These are phyloP conservation scores for Populus euphratica DNA, from an alignment of 345 rosid species.

Conservation along the genomic window DNA sequence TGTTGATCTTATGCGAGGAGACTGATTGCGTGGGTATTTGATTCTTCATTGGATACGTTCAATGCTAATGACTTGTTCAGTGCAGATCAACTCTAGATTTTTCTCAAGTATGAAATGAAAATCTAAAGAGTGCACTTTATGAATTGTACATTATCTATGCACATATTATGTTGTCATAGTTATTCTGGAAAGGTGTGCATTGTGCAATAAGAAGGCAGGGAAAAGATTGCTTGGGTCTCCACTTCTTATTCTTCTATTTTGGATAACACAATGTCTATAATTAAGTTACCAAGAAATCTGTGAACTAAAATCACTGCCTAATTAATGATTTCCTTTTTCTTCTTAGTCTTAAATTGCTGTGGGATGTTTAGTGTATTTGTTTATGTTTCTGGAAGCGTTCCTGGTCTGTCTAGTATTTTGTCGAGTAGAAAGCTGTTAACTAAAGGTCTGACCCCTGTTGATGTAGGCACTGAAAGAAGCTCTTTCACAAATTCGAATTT, in stretches of 20 bases:
- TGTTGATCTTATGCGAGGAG: not conserved
- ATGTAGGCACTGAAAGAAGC: conserved; percentile 76
- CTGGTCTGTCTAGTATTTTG: not conserved
- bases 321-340: not conserved
- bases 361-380: not conserved
- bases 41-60: not conserved
- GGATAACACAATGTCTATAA: not conserved
- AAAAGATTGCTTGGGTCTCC: not conserved
- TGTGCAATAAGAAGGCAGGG: not conserved
- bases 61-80: not conserved
- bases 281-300: not conserved
- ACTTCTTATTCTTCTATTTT: not conserved
- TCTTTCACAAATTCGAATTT: conserved; percentile 62
- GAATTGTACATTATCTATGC: not conserved
- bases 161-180: not conserved
- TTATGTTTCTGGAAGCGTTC: not conserved
- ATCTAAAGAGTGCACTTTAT: not conserved
- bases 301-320: not conserved
- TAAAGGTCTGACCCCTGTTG: not conserved
- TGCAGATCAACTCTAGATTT: not conserved
- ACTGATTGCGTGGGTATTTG: not conserved
- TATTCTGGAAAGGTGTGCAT: not conserved
- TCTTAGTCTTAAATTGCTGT: too few relatives aligned
- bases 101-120: not conserved
- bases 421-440: not conserved